Base-by-base conservation (phyloP, 2,329 filamentous ascomycete species). In the Paraphoma chrysanthemicola region DNA sequence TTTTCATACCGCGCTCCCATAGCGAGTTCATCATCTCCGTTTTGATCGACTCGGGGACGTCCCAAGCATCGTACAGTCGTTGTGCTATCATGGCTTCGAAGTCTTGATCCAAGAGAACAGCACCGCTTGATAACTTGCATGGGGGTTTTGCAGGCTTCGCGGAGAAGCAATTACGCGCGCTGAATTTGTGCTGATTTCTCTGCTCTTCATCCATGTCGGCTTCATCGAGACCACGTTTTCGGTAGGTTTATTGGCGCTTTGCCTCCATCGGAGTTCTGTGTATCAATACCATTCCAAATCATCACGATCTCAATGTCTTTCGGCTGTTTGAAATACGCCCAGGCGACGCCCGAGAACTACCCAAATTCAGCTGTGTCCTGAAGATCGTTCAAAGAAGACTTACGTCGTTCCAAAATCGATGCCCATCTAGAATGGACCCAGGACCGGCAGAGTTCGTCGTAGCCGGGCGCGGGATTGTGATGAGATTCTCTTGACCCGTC, bases 281-380 rank as follows among this genome's bases (percentile, higher is more conserved):
- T 33, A 47, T 44, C 18, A 4, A 49, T 31, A 31, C 36, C 30
- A 31, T 43, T 38, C 63, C 63, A 66, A 47, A 62, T 47, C 9
- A 31, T 63, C 9, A 63, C 52, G n/a, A 66, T 42, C 4, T 51
- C 41, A 12, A 63, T 52, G 6, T 56, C 44, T 11, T 58, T 57
- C 5, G 51, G 18, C 5, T 70, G 62, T 1, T 49, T 55, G 14
- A 50, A 56, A 30, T 53, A 44, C 2, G 66, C 61, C 70, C 71
- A 73, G 3, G 71, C 57, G 1, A 71, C 66, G 4, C 71, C 71
- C 2, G 71, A 72, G 36, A 67, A 69, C 71, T 74, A 31, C 14
- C 54, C 6, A 17, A 6, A 18, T 16, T 44, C 42, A 36, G 29
- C 44, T 30, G 5, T 39, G 7, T 28, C 36, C 23, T 23, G 23